Base-by-base conservation (phyloP, 305 asterid genomes). In the Lippia alba region DNA sequence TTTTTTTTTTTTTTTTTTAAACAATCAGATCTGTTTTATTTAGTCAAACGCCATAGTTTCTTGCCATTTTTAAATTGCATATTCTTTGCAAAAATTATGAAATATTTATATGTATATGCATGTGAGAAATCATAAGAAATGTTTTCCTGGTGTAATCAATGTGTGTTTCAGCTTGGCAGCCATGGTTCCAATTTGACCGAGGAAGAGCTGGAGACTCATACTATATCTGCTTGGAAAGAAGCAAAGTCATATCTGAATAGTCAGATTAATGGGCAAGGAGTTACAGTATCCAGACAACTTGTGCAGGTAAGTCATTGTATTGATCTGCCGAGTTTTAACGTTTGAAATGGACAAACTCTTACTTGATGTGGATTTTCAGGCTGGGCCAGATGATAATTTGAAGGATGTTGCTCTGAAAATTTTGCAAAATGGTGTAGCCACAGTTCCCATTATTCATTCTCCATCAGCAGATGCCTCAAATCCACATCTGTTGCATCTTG, bases 181-280 rank as follows among this genome's bases (percentile, higher is more conserved):
- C 89, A 89, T 80, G 96, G 96, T 55, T 90, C 96, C 64, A 90
- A 92, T 77, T 79, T 92, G 80, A 90, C 98, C 0, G 98, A 91
- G 81, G 97, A 91, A 83, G 96, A 92, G 80, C 91, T 92, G 56
- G 97, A 90, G 72, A 89, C 93, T 16, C 97, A 92, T 75, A 89
- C 96, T 72, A 90, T 92, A 79, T 84, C 95, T 67, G 98, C 97
- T 55, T 92, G 98, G 98, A 92, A 92, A 80, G 96, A 82, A 73
- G 97, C 92, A 30, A 92, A 92, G 77, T 82, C 90, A 61, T 83
- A 79, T 79, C 64, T 84, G 24, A 87, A 82, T 59, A 76, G 88
- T 75, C 94, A 85, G 76, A 80, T 76, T 66, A 82, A 72, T 79
- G 96, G 89, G 60, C 82, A 80, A 73, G 91, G 77, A 60, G 76